Conservation (phyloP, 2,329 filamentous ascomycete genomes). For the Pseudovirgaria hyperparasitica region DNA sequence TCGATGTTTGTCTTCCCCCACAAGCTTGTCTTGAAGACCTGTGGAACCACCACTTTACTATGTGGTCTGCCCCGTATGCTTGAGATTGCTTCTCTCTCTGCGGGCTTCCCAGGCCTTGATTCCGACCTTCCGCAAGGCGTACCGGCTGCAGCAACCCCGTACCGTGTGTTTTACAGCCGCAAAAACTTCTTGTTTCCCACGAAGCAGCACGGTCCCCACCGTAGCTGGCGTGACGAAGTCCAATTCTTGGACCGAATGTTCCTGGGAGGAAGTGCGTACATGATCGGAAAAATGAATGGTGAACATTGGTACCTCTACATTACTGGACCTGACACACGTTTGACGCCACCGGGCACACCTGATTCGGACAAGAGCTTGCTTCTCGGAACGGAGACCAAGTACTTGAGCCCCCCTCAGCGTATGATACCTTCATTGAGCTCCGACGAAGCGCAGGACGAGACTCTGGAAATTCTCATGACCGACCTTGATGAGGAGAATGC, state of each 20-base stretch:
- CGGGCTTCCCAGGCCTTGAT: conserved; percentile 77
- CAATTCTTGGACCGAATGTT: conserved; percentile 87
- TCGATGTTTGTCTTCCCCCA: conserved; percentile 99
- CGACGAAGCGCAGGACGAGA: conserved; percentile 57
- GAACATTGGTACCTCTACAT: conserved; percentile 99
- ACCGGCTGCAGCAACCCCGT: conserved; percentile 68
- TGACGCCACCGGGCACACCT: conserved; percentile 76
- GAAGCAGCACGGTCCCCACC: conserved; percentile 84
- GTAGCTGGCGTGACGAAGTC: conserved; percentile 96
- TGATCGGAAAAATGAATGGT: conserved; percentile 99
- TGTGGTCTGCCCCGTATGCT: conserved; percentile 81
- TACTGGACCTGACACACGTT: conserved; percentile 66
- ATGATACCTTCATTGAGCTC: conserved; percentile 28
- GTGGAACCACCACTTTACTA: conserved; percentile 88
- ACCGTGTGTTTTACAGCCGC: conserved; percentile 95
- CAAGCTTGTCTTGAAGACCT: conserved; percentile 98
- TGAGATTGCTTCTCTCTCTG: conserved; percentile 76
- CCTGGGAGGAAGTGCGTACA: conserved; percentile 85
- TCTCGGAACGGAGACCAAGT: conserved; percentile 43
- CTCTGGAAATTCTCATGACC: conserved; percentile 56
- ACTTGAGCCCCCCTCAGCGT: conserved; percentile 46
- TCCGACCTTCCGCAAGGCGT: conserved; percentile 53
- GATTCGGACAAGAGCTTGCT: conserved; percentile 30
- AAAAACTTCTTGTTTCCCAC: conserved; percentile 98
- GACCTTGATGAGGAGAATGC: conserved; percentile 54